Evolutionary conservation across 257 asterid genomes (phyloP), one percentile per base, ranked within the genome.

Genomic region (Jacaranda mimosifolia): DNA sequence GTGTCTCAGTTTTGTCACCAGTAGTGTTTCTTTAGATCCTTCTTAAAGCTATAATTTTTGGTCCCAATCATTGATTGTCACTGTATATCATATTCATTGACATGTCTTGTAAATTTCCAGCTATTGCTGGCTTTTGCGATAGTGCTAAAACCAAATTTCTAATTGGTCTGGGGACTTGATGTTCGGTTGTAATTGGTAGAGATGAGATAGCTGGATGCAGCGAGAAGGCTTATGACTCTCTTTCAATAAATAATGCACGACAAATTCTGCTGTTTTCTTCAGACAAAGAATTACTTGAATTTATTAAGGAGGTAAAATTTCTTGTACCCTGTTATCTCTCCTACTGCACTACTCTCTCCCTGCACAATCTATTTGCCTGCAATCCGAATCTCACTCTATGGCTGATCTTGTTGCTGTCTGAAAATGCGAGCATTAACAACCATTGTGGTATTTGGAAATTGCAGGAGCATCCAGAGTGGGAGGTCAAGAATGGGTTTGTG

Each of bases 201-300:
- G 99, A 95, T 82, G 98, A 93, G 89, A 93, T 93, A 82, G 93
- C 97, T 81, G 99, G 99, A 48, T 93, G 99, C 89, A 87, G 97
- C 52, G 98, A 94, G 84, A 93, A 91, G 85, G 94, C 99, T 26
- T 95, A 93, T 8, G 98, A 93, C 73, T 80, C 89, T 79, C 96
- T 95, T 58, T 91, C 98, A 57, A 39, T 90, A 17, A 87, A 69
- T 13, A 95, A 93, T 70, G 96, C 96, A 0, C 80, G 45, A 36
- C 89, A 91, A 72, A 91, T 93, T 86, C 81, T 92, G 82, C 72
- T 95, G 52, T 92, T 85, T 77, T 82, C 99, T 65, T 89, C 96
- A 5, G 99, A 93, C 74, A 77, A 84, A 67, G 98, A 93, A 75
- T 81, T 93, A 26, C 69, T 76, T 58, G 88, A 87, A 67, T 91